A percentile compares a stretch with the other conserved stretches of the same genome.
phyloP scores from a whole-genome alignment of 1,139 yeast genomes.

The Scheffersomyces segobiensis region DNA sequence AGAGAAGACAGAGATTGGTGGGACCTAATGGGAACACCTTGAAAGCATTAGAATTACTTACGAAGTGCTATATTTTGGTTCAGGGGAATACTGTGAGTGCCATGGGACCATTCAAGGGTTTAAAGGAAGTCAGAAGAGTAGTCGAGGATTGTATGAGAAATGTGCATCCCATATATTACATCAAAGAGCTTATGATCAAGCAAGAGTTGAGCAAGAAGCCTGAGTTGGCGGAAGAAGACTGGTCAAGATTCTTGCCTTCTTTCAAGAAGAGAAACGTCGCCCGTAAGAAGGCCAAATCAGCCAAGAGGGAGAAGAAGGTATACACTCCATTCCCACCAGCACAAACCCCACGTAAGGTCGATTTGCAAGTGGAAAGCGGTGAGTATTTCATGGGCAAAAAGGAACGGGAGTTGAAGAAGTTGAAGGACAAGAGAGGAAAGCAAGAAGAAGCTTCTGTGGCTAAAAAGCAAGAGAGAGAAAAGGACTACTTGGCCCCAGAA shows the following conservation, averaged over 20 bases:
- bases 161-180: slow-evolving; percentile 94
- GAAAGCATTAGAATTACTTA: slow-evolving; percentile 89
- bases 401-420: slow-evolving; percentile 72
- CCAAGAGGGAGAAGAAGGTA: slow-evolving; percentile 68
- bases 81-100: slow-evolving; percentile 98
- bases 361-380: slow-evolving; percentile 97
- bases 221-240: slow-evolving; percentile 91
- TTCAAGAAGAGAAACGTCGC: slow-evolving; percentile 96
- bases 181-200: slow-evolving; percentile 96
- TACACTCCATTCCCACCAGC: slow-evolving; percentile 99
- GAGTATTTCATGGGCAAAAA: slow-evolving; percentile 90
- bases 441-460: slow-evolving; percentile 70
- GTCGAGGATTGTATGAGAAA: slow-evolving; percentile 98
- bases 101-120: slow-evolving; percentile 95
- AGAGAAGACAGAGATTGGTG: slow-evolving; percentile 92
- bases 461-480: slow-evolving; percentile 68
- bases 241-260: slow-evolving; percentile 96
- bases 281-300: slow-evolving; percentile 79
- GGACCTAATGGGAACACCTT: slow-evolving; percentile 98
- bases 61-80: slow-evolving; percentile 90
- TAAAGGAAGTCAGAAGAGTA: slow-evolving; percentile 88
- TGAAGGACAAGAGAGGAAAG: slow-evolving; percentile 76
- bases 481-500: slow-evolving; percentile 79
- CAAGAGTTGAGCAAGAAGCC: slow-evolving; percentile 94
- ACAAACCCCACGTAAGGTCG: slow-evolving; percentile 95